Base-by-base conservation (phyloP, 2,329 filamentous ascomycete species). In the Dactylonectria estremocensis region DNA sequence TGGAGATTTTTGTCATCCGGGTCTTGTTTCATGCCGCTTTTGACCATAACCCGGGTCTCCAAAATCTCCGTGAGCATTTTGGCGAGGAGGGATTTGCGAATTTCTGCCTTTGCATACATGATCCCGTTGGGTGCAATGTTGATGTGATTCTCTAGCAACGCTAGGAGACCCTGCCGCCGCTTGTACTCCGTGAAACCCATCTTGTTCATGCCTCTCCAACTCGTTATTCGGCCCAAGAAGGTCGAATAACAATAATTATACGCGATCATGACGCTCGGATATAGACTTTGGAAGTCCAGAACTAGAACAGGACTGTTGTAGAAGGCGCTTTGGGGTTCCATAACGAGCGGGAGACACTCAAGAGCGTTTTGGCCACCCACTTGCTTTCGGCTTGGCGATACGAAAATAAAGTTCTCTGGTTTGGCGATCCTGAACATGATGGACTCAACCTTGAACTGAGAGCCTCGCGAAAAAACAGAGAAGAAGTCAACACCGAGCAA, bases 161-260 rank as follows among this genome's bases (percentile, higher is more conserved):
- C 90, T 2, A 98, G 83, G 1, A 98, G 83, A 16, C 92, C 88
- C 37, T 91, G 86, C 71, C 95, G 90, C 24, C 96, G 90, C 70
- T 92, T 87, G 81, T 97, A 98, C 68, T 97, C 92, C 31, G 91
- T 90, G 78, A 98, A 97, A 0, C 96, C 96, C 92, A 99, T 94
- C 82, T 98, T 97, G 83, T 94, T 95, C 33, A 89, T 90, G 2
- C 95, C 95, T n/a, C 94, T 90, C 95, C 95, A 98, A 73, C 91
- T 90, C 31, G 91, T 89, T 45, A 97, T 91, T 33, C 96, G 90
- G 0, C 96, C 96, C 0, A 98, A 86, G 74, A 95, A 99, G 0
- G 96, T 99, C 0, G 96, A 98, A 78, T 99, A 99, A 83, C 96
- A 99, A 78, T 98, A 96, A 77, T 99, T 99, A 84, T 99, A 98